Base-by-base conservation (phyloP, 352 stramenopile species). In the Pythium aristosporum region DNA sequence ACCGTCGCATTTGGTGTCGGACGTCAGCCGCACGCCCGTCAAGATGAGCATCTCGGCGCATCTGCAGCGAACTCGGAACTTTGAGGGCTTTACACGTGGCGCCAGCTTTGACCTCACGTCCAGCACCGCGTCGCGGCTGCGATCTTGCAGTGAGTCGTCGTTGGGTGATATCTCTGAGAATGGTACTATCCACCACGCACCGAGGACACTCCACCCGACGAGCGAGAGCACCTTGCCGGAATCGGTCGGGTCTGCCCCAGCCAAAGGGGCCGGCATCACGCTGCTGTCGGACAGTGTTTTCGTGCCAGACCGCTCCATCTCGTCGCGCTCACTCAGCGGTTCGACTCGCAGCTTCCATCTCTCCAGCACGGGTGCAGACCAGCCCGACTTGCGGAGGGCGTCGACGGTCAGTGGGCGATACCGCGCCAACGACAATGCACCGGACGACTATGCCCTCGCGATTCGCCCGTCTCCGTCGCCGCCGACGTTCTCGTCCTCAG, bases 21-120 rank as follows among this genome's bases (percentile, higher is more conserved):
- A 25, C 25, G 28, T 51, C 15, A 2, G 37, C 10, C 25, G 9
- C 13, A 16, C 13, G 13, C 50, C 48, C 4, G 18, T 56, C 11
- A 51, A 67, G 49, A 20, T 66, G 37, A 60, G 51, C 42, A 53
- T 66, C 21, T 53, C 59, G 30, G 16, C 41, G 23, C 49, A 60
- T 13, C 32, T 66, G 28, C 42, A 55, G 32, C 61, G 51, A 61
- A 12, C 21, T 68, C 53, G 15, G 51, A 7, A 16, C 3, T 6
- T 39, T 3, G 43, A 48, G 20, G 52, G n/a, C 42, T 25, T 30
- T 30, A 5, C 25, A 30, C 25, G 25, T 30, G 25, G 25, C 25
- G 25, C 25, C 25, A 30, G 25, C 25, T 30, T 30, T 30, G 25
- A 30, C 25, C 25, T 30, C 5, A 30, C 25, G 25, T 21, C 39